Conservation (phyloP, 2,329 filamentous ascomycete genomes). For the Beauveria pseudobassiana region DNA sequence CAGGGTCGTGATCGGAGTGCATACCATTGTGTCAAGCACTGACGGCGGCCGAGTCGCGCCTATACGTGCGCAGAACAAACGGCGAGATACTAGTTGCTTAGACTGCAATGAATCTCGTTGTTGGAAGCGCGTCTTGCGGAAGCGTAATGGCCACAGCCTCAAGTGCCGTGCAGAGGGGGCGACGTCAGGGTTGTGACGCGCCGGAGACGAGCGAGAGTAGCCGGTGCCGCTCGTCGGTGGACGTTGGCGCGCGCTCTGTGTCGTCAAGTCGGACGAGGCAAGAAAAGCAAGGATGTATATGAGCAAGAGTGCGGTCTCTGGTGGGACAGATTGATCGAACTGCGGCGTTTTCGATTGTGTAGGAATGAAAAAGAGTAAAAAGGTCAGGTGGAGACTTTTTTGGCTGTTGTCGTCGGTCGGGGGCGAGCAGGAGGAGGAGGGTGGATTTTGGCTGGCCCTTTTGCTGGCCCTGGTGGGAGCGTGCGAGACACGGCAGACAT, state of each 20-base stretch:
- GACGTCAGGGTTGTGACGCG: not conserved
- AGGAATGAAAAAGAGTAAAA: not conserved
- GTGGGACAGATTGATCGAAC: not conserved
- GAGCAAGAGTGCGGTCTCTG: not conserved
- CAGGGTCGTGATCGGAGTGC: not conserved
- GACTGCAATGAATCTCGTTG: not conserved
- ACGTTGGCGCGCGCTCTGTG: not conserved
- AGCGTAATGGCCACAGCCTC: not conserved
- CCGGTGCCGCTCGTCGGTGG: not conserved
- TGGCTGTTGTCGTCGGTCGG: constrained; percentile 4
- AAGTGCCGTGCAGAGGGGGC: constrained; percentile 1
- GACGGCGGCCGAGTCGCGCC: not conserved
- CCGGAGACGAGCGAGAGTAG: not conserved
- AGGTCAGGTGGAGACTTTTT: constrained; percentile 8
- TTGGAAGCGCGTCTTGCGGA: not conserved
- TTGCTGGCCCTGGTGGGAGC: not conserved
- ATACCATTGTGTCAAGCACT: constrained; percentile 1
- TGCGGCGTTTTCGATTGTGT: not conserved
- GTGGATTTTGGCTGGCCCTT: not conserved
- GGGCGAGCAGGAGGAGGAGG: not conserved
- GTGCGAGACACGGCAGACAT: not conserved
- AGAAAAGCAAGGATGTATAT: not conserved
- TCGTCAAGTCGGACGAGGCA: not conserved
- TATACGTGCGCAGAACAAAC: not conserved
- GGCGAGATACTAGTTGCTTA: not conserved